Base-by-base conservation (phyloP, 2,329 filamentous ascomycete genomes). In the Xylaria arbuscula region DNA sequence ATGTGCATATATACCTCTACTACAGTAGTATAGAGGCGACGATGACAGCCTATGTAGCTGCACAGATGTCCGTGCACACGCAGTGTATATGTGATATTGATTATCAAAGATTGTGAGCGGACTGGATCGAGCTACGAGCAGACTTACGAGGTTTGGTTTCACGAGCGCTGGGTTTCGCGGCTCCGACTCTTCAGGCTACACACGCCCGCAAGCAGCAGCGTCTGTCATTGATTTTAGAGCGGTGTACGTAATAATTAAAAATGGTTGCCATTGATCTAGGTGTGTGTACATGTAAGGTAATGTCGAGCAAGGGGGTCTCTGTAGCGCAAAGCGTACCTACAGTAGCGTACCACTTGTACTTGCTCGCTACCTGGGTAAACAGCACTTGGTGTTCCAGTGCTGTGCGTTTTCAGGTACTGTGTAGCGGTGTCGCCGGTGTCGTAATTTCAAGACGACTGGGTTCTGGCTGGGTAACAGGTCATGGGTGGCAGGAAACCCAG, bases 131-230 rank as follows among this genome's bases (percentile, higher is more conserved):
- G 42, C 17, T 47, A 47, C 42, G 42, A 47, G 42, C 42, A 40
- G 15, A 45, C 17, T 15, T 40, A 40, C 36, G 15, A 15, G 17
- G 40, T 42, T 15, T 17, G 15, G 11, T 15, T 6, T 15, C 15
- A 42, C 13, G 38, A n/a, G 19, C 15, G 42, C 19, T 60, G n/a
- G 61, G 24, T 19, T 48, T 51, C 47, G 28, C 53, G 56, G 54
- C 62, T 60, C 69, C 69, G 69, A 69, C 69, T 69, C 59, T 70
- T 72, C 62, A 36, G 28, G 67, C 48, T 57, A 47, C 64, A 70
- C 70, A 51, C 42, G 50, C 55, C 64, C 61, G 57, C 70, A 60
- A 68, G 34, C 54, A 64, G 10, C 34, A 40, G 54, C 48, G 36
- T 22, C 28, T 24, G 34, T 45, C 40, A 48, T 68, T 42, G 62